A percentile compares a stretch with the other conserved stretches of the same genome.
Conservation (phyloP, 164 flowering plant species). For the Vitis rupestris region DNA sequence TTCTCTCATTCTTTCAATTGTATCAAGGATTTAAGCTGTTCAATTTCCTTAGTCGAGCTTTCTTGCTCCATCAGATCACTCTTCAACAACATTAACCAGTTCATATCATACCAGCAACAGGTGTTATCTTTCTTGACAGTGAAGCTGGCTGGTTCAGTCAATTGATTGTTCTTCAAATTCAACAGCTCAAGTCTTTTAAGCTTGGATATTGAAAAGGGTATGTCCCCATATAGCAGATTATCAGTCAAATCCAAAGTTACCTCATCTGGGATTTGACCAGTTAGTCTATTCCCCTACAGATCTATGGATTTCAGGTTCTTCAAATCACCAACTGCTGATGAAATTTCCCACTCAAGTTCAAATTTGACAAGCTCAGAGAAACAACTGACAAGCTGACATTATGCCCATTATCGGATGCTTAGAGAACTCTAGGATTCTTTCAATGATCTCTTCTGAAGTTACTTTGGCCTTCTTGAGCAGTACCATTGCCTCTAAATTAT, state of each 20-base stretch:
- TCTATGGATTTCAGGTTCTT: conserved; percentile 60
- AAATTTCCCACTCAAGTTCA: conserved; percentile 91
- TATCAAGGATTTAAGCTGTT: conserved; percentile 45
- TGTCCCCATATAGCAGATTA: conserved; percentile 66
- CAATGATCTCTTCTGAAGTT: too few species aligned
- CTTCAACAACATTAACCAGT: conserved; percentile 12
- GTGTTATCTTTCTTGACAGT: too few species aligned
- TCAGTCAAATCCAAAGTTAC: conserved; percentile 60
- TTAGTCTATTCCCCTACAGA: conserved; percentile 71
- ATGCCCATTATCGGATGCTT: conserved; percentile 39
- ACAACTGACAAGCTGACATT: conserved; percentile 57
- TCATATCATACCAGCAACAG: too few species aligned
- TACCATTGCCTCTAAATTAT: background rate
- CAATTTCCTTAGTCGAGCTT: conserved; percentile 51
- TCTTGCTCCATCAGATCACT: conserved; percentile 46
- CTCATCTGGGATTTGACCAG: conserved; percentile 95
- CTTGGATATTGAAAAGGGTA: conserved; percentile 83
- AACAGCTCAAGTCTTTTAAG: conserved; percentile 73
- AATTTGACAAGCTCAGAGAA: conserved; percentile 76
- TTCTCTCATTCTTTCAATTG: conserved; percentile 44
- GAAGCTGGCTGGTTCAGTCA: conserved; percentile 53
- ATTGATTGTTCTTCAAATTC: conserved; percentile 78
- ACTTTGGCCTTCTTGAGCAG: conserved; percentile 74
- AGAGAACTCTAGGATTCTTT: too few species aligned
- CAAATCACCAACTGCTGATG: conserved; percentile 79